Evolutionary conservation across 2,329 filamentous ascomycete genomes (phyloP).

Genomic region (Beauveria rudraprayagi): DNA sequence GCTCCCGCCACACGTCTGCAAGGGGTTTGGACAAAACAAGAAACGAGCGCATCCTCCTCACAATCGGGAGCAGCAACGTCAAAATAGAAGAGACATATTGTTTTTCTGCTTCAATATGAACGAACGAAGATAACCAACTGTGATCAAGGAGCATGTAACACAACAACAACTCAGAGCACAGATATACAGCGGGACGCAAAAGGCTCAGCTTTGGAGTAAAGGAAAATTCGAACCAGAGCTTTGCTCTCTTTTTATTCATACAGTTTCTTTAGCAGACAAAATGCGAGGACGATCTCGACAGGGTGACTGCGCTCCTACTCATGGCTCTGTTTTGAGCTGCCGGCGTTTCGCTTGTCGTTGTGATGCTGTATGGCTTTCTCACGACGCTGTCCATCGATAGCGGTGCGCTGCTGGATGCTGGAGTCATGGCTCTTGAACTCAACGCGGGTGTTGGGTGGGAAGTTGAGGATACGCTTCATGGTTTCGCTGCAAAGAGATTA

Average conservation of each 20-base stretch:
- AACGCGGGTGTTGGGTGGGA: conserved; percentile 82
- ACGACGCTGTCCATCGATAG: conserved; percentile 84
- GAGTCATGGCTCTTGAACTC: conserved; percentile 96
- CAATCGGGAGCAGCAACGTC: neutral
- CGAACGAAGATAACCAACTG: conserved; percentile 9
- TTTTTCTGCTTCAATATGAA: neutral
- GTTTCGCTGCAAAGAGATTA: conserved; percentile 57
- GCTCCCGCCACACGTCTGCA: neutral
- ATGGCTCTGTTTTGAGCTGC: conserved; percentile 24
- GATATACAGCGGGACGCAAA: conserved; percentile 11
- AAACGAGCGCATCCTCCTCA: neutral
- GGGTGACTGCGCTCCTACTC: conserved; percentile 19
- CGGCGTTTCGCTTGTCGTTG: conserved; percentile 30
- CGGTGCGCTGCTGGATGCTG: conserved; percentile 84
- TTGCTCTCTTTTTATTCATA: neutral
- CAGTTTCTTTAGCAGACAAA: conserved; percentile 11
- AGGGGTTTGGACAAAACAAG: neutral
- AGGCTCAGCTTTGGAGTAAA: neutral
- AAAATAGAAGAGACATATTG: neutral
- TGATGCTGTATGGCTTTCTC: conserved; percentile 59
- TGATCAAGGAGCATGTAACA: conserved; percentile 12
- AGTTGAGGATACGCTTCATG: conserved; percentile 80
- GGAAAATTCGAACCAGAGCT: neutral
- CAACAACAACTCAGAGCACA: conserved; percentile 11
- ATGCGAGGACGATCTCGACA: neutral